phyloP scores from a whole-genome alignment of 2,329 filamentous ascomycete genomes.

The Nigrospora osmanthi region DNA sequence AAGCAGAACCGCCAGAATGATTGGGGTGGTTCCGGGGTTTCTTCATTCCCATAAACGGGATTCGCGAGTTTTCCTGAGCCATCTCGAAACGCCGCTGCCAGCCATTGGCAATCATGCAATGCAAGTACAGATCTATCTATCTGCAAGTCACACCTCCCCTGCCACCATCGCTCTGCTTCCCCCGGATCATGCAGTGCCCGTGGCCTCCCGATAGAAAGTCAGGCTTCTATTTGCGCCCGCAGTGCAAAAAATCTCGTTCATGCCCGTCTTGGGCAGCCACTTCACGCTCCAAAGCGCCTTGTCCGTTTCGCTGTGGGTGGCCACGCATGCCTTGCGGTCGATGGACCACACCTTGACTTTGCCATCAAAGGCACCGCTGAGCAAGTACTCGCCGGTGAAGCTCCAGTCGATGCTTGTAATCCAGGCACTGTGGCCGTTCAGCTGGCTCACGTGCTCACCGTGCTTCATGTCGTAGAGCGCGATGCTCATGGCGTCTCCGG shows the following conservation, averaged over 20 bases:
- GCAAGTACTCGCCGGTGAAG: slow-evolving; percentile 80
- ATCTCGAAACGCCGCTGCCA: slow-evolving; percentile 1
- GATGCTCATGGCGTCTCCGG: slow-evolving; percentile 82
- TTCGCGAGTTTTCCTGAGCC: not conserved
- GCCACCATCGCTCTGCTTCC: too few species aligned
- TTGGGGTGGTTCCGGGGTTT: too few species aligned
- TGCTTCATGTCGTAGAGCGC: slow-evolving; percentile 87
- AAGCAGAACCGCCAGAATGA: too few species aligned
- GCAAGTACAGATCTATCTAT: too few species aligned
- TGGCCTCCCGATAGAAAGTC: slow-evolving; percentile 79
- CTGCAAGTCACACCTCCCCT: too few species aligned
- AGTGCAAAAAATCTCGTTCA: slow-evolving; percentile 67
- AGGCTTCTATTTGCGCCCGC: slow-evolving; percentile 70
- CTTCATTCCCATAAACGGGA: too few species aligned
- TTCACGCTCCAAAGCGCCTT: slow-evolving; percentile 76
- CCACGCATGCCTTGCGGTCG: slow-evolving; percentile 75
- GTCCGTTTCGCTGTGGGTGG: slow-evolving; percentile 87
- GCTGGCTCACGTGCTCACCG: slow-evolving; percentile 84
- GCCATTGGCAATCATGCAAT: not conserved
- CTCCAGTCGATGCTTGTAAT: slow-evolving; percentile 90
- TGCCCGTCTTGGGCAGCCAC: slow-evolving; percentile 69
- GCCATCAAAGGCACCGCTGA: slow-evolving; percentile 84
- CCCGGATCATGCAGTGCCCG: slow-evolving; percentile 33
- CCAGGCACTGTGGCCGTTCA: slow-evolving; percentile 69
- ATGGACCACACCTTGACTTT: slow-evolving; percentile 96